A percentile compares a stretch with the other conserved stretches of the same genome.
phyloP scores from a whole-genome alignment of 2,329 filamentous ascomycete genomes.

The Neonectria magnoliae region DNA sequence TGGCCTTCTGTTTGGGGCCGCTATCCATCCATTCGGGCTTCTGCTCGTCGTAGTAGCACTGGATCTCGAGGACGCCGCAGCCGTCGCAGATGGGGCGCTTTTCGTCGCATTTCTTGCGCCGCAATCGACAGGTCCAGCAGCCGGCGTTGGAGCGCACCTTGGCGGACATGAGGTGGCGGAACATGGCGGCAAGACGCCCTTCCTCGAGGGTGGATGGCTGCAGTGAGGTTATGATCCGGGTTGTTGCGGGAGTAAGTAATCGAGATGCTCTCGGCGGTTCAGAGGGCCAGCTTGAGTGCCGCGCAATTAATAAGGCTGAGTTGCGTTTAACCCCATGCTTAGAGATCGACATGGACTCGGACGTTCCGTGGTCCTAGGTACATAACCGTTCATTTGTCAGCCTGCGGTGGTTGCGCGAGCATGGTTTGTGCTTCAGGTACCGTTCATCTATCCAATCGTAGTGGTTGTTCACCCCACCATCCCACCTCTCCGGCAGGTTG shows the following conservation, averaged over 20 bases:
- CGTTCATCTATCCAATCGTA: slow-evolving; percentile 7
- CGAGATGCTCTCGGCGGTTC: neutral
- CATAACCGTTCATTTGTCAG: slow-evolving; percentile 31
- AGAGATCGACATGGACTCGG: slow-evolving; percentile 28
- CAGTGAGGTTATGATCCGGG: neutral
- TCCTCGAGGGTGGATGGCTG: neutral
- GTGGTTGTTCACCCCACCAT: neutral
- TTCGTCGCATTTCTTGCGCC: slow-evolving; percentile 71
- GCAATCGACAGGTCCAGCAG: slow-evolving; percentile 70
- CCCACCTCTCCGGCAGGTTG: neutral
- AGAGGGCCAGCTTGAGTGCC: neutral
- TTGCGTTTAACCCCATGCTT: slow-evolving; percentile 8
- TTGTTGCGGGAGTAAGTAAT: neutral
- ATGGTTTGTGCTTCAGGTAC: slow-evolving; percentile 5
- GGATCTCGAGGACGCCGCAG: slow-evolving; percentile 65
- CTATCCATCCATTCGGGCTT: slow-evolving; percentile 70
- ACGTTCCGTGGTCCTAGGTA: slow-evolving; percentile 6
- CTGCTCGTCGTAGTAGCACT: slow-evolving; percentile 61
- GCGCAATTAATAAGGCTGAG: neutral
- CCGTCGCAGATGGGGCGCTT: slow-evolving; percentile 60
- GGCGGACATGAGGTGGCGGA: slow-evolving; percentile 43
- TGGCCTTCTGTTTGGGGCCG: slow-evolving; percentile 58
- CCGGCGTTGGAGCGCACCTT: slow-evolving; percentile 56
- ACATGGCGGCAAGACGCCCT: slow-evolving; percentile 30
- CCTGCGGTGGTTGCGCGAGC: slow-evolving; percentile 5